phyloP scores from a whole-genome alignment of 2,329 filamentous ascomycete species.

The Sporothrix curviconia region DNA sequence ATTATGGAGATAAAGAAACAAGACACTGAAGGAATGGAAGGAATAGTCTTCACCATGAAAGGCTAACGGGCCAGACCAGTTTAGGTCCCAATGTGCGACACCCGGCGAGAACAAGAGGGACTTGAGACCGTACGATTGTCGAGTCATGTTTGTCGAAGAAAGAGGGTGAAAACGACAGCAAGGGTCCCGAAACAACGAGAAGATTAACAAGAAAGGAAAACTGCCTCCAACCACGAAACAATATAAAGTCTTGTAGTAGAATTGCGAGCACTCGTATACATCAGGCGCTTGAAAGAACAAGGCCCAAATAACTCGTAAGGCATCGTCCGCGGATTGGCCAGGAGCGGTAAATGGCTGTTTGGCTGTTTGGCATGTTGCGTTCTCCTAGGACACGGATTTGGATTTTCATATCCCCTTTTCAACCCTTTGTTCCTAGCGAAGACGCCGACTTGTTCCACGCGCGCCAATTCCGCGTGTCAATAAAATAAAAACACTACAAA shows the following conservation, averaged over 20 bases:
- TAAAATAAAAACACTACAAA: no score
- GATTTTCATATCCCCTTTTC: no score
- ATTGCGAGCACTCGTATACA: neutral
- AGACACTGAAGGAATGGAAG: neutral
- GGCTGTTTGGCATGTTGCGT: neutral
- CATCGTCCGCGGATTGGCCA: neutral
- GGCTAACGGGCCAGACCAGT: neutral
- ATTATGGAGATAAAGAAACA: neutral
- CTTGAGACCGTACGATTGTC: no score
- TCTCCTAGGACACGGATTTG: no score
- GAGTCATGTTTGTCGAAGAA: no score
- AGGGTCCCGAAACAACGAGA: neutral
- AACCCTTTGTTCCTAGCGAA: no score
- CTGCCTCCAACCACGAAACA: no score
- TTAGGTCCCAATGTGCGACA: neutral
- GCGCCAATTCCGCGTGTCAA: no score
- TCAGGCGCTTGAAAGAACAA: no score
- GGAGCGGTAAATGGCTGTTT: neutral
- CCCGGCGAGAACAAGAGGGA: neutral
- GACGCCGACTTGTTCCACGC: no score
- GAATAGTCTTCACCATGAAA: no score
- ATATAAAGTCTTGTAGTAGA: no score
- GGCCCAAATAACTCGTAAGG: neutral
- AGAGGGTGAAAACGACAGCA: neutral
- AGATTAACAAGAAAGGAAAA: neutral